phyloP scores from a whole-genome alignment of 2,329 filamentous ascomycete genomes.

The Sclerotinia borealis region DNA sequence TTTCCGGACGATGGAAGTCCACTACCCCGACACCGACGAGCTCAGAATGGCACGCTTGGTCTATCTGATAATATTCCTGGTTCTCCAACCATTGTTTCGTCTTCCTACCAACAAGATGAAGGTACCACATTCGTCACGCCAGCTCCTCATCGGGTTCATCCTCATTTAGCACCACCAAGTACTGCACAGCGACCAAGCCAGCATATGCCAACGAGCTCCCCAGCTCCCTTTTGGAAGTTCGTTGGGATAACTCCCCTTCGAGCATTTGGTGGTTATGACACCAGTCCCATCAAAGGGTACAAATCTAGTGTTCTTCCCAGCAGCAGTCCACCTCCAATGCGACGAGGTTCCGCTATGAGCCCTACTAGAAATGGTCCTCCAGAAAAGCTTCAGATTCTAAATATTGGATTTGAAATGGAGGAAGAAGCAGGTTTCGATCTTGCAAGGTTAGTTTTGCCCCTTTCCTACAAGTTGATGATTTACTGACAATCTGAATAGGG shows the following conservation, averaged over 20 bases:
- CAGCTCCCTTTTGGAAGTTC: constrained; percentile 85
- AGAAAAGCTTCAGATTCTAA: constrained; percentile 19
- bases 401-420: constrained; percentile 26
- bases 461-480: background rate
- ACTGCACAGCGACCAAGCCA: constrained; percentile 77
- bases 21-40: constrained; percentile 48
- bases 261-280: constrained; percentile 44
- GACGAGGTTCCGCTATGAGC: constrained; percentile 24
- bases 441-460: constrained; percentile 22
- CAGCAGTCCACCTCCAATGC: constrained; percentile 49
- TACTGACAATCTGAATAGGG: constrained; percentile 35
- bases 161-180: constrained; percentile 70
- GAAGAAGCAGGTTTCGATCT: constrained; percentile 29
- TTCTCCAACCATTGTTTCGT: constrained; percentile 53
- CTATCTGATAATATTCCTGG: constrained; percentile 47
- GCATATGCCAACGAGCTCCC: constrained; percentile 79
- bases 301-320: constrained; percentile 39
- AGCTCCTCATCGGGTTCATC: constrained; percentile 66
- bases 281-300: constrained; percentile 50
- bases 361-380: constrained; percentile 23
- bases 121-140: constrained; percentile 61
- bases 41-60: constrained; percentile 39
- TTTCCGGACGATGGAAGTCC: constrained; percentile 50
- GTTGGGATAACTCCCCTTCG: constrained; percentile 64
- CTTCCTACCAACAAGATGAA: constrained; percentile 57